Evolutionary conservation across 2,329 filamentous ascomycete species (phyloP).

Genomic region (Botryosphaeria agaves): DNA sequence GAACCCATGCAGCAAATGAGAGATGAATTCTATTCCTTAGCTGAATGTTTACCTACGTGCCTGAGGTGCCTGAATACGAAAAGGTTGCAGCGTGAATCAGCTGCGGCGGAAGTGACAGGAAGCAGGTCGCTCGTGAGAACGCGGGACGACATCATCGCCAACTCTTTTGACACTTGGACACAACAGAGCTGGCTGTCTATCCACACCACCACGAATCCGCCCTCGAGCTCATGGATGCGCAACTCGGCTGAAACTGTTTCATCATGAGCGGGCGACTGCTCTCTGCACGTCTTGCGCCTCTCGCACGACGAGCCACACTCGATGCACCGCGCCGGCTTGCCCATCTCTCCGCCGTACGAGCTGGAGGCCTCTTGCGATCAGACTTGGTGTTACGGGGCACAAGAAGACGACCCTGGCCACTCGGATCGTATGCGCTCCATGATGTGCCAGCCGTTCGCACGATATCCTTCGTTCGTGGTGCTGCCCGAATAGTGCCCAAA

Average conservation of each 20-base stretch:
- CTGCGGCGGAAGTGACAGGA: too few relatives aligned
- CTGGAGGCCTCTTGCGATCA: conserved; percentile 20
- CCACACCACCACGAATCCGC: neutral
- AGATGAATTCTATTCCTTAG: too few relatives aligned
- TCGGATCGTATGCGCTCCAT: conserved; percentile 63
- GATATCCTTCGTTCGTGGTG: conserved; percentile 48
- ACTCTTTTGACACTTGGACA: neutral
- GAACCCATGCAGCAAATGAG: too few relatives aligned
- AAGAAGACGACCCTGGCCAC: conserved; percentile 51
- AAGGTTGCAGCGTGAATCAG: too few relatives aligned
- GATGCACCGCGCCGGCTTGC: conserved; percentile 28
- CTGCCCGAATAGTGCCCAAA: conserved; percentile 66
- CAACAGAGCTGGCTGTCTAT: neutral
- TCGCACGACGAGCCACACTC: conserved; percentile 42
- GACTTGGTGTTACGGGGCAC: conserved; percentile 16
- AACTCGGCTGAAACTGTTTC: neutral
- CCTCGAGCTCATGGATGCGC: neutral
- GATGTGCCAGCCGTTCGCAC: conserved; percentile 50
- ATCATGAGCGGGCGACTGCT: conserved; percentile 59
- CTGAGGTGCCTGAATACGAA: too few relatives aligned
- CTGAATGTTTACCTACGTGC: too few relatives aligned
- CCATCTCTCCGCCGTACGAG: conserved; percentile 13
- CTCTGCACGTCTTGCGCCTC: conserved; percentile 52
- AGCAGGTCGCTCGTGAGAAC: too few relatives aligned
- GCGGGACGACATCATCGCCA: neutral